phyloP scores from a whole-genome alignment of 2,329 filamentous ascomycete species.

The Ilyonectria destructans region DNA sequence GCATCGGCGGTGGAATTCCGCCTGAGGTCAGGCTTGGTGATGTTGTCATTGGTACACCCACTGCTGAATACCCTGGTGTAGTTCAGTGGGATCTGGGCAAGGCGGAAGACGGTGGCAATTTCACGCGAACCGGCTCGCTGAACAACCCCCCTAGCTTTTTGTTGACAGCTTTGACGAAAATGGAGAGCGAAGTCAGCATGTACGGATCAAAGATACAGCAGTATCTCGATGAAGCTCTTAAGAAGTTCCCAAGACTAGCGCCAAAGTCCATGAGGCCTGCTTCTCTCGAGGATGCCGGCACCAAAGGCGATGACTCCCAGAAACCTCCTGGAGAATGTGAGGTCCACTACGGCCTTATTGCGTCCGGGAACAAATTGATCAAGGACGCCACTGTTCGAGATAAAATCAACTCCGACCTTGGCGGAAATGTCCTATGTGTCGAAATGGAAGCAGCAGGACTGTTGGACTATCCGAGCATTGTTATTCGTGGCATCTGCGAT shows the following conservation, averaged over 20 bases:
- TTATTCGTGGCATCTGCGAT: conserved; percentile 56
- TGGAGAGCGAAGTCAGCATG: too few species aligned
- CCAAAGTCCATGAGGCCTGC: background rate
- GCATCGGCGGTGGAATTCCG: background rate
- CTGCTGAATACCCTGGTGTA: background rate
- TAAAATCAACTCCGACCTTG: background rate
- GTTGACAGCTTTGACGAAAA: too few species aligned
- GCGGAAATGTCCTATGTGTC: background rate
- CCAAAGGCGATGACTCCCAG: too few species aligned
- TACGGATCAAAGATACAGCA: too few species aligned
- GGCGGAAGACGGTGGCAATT: background rate
- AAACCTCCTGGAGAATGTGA: too few species aligned
- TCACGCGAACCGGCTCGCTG: too few species aligned
- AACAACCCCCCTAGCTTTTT: too few species aligned
- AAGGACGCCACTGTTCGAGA: background rate
- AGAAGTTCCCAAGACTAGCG: too few species aligned
- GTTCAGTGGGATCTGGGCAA: background rate
- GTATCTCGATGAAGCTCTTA: too few species aligned
- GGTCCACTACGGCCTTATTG: background rate
- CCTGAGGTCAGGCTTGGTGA: background rate
- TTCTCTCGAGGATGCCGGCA: too few species aligned
- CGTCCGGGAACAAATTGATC: background rate
- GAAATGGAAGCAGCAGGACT: conserved; percentile 42
- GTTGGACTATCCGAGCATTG: conserved; percentile 49
- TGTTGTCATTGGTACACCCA: background rate